Percentiles rank a stretch among this genome's conserved stretches.
phyloP scores from a whole-genome alignment of 257 asterid genomes.

The Capsicum pubescens region DNA sequence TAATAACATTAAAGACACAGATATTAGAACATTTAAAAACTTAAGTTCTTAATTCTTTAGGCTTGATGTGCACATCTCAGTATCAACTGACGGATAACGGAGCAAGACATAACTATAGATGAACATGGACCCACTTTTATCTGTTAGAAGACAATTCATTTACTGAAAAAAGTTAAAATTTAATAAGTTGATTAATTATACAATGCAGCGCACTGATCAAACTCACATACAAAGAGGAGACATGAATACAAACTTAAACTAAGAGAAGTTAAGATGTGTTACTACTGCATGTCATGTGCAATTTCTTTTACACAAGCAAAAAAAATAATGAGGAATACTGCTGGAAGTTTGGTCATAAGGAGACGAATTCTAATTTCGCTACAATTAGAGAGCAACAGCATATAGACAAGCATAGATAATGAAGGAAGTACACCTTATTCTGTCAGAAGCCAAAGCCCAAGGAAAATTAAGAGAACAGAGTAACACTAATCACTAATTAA shows the following conservation, averaged over 20 bases:
- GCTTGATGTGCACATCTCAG: slow-evolving; percentile 19
- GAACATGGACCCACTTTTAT: neutral
- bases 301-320: neutral
- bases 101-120: neutral
- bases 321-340: neutral
- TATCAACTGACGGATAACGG: neutral
- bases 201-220: neutral
- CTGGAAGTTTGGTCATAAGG: neutral
- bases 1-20: neutral
- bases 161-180: neutral
- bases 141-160: neutral
- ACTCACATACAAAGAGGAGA: neutral
- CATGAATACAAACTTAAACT: neutral
- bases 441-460: slow-evolving; percentile 1
- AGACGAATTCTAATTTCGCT: neutral
- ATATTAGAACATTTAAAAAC: neutral
- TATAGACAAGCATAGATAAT: neutral
- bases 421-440: neutral
- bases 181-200: neutral
- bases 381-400: neutral
- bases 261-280: neutral
- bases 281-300: slow-evolving; percentile 5
- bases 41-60: slow-evolving; percentile 1
- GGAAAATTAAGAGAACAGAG: neutral
- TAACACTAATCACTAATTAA: neutral